Evolutionary conservation across 2,329 filamentous ascomycete species (phyloP).

Genomic region (Myriosclerotinia duriaeana): DNA sequence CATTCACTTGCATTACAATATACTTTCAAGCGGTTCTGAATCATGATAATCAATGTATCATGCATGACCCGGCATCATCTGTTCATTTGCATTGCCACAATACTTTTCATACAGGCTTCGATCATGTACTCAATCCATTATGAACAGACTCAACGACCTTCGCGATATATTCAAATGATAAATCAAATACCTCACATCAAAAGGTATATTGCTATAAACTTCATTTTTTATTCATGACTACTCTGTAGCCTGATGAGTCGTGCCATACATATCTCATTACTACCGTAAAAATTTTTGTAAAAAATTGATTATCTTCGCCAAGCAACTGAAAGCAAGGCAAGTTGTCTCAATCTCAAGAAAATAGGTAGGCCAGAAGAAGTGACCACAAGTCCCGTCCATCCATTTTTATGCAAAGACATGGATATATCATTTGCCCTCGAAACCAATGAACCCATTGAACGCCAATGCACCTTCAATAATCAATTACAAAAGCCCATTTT

Average conservation of each 20-base stretch:
- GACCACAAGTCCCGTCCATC: constrained; percentile 18
- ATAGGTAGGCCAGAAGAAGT: constrained; percentile 22
- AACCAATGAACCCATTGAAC: constrained; percentile 24
- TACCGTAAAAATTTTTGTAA: constrained; percentile 11
- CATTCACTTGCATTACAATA: not conserved
- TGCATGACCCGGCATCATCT: not conserved
- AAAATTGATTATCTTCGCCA: constrained; percentile 20
- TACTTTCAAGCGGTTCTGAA: not conserved
- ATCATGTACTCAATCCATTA: not conserved
- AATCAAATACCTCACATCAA: not conserved
- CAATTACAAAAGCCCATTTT: constrained; percentile 22
- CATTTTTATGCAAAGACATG: constrained; percentile 27
- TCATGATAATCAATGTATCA: not conserved
- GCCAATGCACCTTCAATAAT: constrained; percentile 26
- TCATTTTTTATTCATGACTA: constrained; percentile 20
- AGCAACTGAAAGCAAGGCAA: constrained; percentile 14
- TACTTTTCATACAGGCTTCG: not conserved
- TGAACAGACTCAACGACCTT: not conserved
- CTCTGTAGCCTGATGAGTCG: constrained; percentile 6
- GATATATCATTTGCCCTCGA: constrained; percentile 23
- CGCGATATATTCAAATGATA: not conserved
- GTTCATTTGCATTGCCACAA: no score
- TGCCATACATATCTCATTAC: constrained; percentile 23
- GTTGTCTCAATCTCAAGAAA: constrained; percentile 16
- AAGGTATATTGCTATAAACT: constrained; percentile 15